These are phyloP conservation scores for Amylocystis lapponica DNA, from an alignment of 768 basidiomycete species.

Conservation along the genomic window DNA sequence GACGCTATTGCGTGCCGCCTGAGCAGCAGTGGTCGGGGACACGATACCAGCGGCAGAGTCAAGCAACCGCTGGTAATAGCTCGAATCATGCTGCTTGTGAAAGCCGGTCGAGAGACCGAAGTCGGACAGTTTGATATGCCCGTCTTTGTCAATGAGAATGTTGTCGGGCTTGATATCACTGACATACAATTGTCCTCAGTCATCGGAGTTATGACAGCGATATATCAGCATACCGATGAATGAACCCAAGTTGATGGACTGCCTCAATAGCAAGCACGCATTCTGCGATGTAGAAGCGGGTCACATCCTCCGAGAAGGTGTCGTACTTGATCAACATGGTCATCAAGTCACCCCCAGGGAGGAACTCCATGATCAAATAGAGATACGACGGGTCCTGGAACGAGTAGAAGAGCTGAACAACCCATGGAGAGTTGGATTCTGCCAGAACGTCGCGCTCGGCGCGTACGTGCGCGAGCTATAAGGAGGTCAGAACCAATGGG, in stretches of 20 bases:
- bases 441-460: conserved; percentile 96
- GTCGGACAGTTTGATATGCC: conserved; percentile 96
- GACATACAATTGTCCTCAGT: conserved; percentile 9
- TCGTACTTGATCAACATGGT: conserved; percentile 99
- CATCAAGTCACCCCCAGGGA: conserved; percentile 98
- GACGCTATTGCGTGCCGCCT: conserved; percentile 83
- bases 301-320: conserved; percentile 97
- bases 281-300: conserved; percentile 98
- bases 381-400: conserved; percentile 92
- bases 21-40: conserved; percentile 33
- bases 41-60: conserved; percentile 54
- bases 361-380: conserved; percentile 98
- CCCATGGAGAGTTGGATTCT: conserved; percentile 93
- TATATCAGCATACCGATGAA: conserved; percentile 71
- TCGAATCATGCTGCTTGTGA: conserved; percentile 95
- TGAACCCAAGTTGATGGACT: conserved; percentile 95
- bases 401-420: conserved; percentile 96
- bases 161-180: conserved; percentile 99
- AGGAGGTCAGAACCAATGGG: conserved; percentile 1
- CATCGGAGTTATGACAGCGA: background rate
- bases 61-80: conserved; percentile 87
- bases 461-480: conserved; percentile 91
- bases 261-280: conserved; percentile 97
- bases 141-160: conserved; percentile 95
- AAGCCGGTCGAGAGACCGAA: conserved; percentile 99